phyloP scores from a whole-genome alignment of 805 yeast genomes.

The Cyberlindnera lachancei region DNA sequence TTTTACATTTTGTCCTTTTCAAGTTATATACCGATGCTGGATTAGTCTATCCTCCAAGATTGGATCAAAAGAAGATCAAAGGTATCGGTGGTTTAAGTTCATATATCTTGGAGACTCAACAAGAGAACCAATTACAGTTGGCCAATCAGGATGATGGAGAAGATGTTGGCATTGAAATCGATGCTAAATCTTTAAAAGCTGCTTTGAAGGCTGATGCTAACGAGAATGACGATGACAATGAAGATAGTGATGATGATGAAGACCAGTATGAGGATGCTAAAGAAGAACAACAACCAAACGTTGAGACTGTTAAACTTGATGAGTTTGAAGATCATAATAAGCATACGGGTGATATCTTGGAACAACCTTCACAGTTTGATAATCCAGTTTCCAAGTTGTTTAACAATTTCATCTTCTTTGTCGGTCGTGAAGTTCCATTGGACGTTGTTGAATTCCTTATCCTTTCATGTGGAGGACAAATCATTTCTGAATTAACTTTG shows the following conservation, averaged over 20 bases:
- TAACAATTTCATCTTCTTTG: constrained; percentile 67
- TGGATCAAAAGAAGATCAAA: constrained; percentile 58
- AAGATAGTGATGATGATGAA: constrained; percentile 25
- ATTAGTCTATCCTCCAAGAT: constrained; percentile 85
- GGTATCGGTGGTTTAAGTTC: constrained; percentile 87
- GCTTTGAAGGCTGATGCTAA: constrained; percentile 35
- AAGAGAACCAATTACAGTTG: constrained; percentile 21
- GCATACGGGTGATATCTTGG: constrained; percentile 57
- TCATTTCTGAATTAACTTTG: constrained; percentile 79
- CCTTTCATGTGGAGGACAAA: constrained; percentile 77
- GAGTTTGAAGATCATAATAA: constrained; percentile 59
- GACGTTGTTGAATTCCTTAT: constrained; percentile 86
- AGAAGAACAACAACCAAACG: constrained; percentile 30
- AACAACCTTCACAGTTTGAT: constrained; percentile 59
- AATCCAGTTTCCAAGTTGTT: constrained; percentile 62
- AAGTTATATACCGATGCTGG: constrained; percentile 81
- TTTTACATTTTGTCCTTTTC: constrained; percentile 80
- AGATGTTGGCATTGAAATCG: constrained; percentile 26
- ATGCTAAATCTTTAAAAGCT: constrained; percentile 44
- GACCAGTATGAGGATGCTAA: constrained; percentile 28
- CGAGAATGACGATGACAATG: constrained; percentile 29
- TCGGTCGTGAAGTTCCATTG: constrained; percentile 93
- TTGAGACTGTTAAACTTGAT: constrained; percentile 51
- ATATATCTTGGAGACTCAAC: constrained; percentile 58
- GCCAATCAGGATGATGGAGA: constrained; percentile 20